Percentiles rank a stretch among this genome's conserved stretches.
phyloP scores from a whole-genome alignment of 352 stramenopile species.

The Thalassiosira pacifica region DNA sequence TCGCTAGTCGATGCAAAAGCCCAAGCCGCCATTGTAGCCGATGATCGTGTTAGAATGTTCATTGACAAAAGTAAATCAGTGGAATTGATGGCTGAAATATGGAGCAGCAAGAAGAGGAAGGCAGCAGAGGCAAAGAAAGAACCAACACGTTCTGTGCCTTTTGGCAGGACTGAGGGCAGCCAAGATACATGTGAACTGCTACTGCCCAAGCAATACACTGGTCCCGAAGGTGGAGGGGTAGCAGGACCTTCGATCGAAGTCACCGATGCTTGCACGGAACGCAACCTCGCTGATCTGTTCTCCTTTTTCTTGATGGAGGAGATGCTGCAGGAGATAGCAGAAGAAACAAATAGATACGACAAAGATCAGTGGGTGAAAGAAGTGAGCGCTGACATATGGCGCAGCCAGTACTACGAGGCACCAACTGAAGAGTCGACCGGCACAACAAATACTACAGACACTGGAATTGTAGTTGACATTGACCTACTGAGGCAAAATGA shows the following conservation, averaged over 20 bases:
- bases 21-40: background rate
- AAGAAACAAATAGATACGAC: background rate
- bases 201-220: constrained; percentile 1
- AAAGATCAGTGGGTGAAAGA: constrained; percentile 22
- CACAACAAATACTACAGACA: too few species aligned
- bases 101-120: background rate
- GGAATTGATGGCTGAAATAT: constrained; percentile 6
- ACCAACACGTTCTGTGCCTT: background rate
- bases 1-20: constrained; percentile 24
- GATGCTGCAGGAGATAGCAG: background rate
- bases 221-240: constrained; percentile 3
- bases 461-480: too few species aligned
- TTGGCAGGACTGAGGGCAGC: constrained; percentile 2
- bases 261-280: background rate
- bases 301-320: background rate
- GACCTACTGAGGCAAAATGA: too few species aligned
- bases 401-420: constrained; percentile 11
- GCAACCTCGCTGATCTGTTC: background rate
- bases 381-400: constrained; percentile 4
- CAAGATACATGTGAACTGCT: background rate
- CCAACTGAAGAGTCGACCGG: too few species aligned
- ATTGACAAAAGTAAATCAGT: constrained; percentile 6
- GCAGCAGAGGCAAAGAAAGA: constrained; percentile 2
- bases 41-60: background rate
- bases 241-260: constrained; percentile 7